Percentiles rank a stretch among this genome's conserved stretches.
These are phyloP conservation scores for Beauveria bassiana DNA, from an alignment of 2,329 filamentous ascomycete species.

Conservation along the genomic window DNA sequence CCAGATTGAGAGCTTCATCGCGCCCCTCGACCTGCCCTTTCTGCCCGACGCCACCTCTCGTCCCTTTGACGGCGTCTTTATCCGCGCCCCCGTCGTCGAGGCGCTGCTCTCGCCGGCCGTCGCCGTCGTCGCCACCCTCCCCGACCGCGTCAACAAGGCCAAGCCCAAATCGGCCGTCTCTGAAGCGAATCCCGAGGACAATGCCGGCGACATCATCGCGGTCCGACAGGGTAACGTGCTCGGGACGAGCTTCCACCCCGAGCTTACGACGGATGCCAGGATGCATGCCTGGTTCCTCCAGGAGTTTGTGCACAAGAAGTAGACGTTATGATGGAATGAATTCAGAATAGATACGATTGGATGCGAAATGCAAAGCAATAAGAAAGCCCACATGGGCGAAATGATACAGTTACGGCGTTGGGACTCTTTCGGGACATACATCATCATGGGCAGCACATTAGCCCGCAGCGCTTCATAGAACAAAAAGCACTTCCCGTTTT, in stretches of 20 bases:
- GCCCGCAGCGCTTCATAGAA: too few species aligned
- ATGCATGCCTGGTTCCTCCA: conserved; percentile 93
- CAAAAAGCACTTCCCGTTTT: too few species aligned
- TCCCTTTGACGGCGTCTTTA: conserved; percentile 77
- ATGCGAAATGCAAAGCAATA: too few species aligned
- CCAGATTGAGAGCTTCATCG: conserved; percentile 86
- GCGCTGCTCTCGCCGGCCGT: conserved; percentile 54
- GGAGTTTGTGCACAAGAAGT: conserved; percentile 31
- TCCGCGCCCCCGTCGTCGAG: conserved; percentile 88
- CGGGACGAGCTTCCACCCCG: conserved; percentile 92
- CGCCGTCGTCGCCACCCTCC: conserved; percentile 44
- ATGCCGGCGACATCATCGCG: conserved; percentile 71
- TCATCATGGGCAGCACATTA: too few species aligned
- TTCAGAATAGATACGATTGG: too few species aligned
- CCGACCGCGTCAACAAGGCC: conserved; percentile 31
- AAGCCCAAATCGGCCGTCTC: conserved; percentile 25
- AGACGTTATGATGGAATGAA: not conserved
- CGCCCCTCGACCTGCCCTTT: conserved; percentile 65
- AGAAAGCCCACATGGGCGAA: too few species aligned
- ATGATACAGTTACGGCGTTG: too few species aligned
- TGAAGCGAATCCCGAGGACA: conserved; percentile 30
- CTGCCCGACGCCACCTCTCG: conserved; percentile 31
- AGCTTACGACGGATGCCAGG: conserved; percentile 77
- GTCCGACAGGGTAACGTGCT: conserved; percentile 87
- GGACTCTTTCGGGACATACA: too few species aligned